Conservation (phyloP, 1,284 basidiomycete species). For the Phellinidium pouzarii region DNA sequence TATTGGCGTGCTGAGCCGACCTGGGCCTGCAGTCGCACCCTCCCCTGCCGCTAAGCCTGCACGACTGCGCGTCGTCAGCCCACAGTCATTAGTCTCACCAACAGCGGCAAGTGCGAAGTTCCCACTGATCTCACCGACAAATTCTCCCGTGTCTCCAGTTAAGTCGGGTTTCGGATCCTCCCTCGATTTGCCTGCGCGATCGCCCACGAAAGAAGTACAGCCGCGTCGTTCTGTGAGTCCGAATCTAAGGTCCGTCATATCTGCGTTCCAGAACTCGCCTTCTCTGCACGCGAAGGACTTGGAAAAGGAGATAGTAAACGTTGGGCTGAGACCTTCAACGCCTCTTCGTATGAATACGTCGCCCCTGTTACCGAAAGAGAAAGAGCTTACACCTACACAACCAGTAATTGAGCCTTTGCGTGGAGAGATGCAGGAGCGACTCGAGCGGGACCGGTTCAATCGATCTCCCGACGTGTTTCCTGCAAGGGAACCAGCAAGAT, state of each 20-base stretch:
- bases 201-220: not conserved
- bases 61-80: slow-evolving; percentile 18
- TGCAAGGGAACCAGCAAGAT: not conserved
- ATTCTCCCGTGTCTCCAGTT: slow-evolving; percentile 4
- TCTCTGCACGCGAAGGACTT: not conserved
- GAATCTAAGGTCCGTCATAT: not conserved
- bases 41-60: slow-evolving; percentile 15
- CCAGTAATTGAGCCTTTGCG: not conserved
- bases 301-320: not conserved
- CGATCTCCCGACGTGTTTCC: not conserved
- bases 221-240: not conserved
- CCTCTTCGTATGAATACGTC: not conserved
- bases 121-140: slow-evolving; percentile 28
- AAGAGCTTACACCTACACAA: not conserved
- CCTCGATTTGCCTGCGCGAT: slow-evolving; percentile 18
- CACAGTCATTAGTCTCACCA: slow-evolving; percentile 23
- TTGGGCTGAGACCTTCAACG: not conserved
- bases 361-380: not conserved
- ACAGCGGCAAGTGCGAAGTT: slow-evolving; percentile 27
- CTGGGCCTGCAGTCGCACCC: slow-evolving; percentile 16
- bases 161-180: slow-evolving; percentile 17
- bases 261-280: not conserved
- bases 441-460: slow-evolving; percentile 6
- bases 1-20: slow-evolving; percentile 36
- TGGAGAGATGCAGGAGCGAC: not conserved